Evolutionary conservation across 2,329 filamentous ascomycete genomes (phyloP).

Genomic region (Diaporthe citriasiana): DNA sequence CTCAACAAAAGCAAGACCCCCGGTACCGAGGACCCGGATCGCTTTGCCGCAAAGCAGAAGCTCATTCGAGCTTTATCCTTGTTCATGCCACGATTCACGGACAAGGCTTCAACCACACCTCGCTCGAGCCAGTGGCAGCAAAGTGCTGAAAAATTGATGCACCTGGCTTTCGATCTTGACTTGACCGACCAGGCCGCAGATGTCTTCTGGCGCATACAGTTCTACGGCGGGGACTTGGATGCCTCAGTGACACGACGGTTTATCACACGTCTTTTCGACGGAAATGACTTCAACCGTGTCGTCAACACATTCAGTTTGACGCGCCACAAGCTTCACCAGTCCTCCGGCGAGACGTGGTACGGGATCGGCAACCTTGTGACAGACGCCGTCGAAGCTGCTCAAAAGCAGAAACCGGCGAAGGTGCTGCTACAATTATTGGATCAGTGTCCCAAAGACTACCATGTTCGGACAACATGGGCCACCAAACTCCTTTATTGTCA

Average conservation of each 20-base stretch:
- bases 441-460: constrained; percentile 44
- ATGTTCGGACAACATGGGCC: constrained; percentile 54
- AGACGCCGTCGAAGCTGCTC: constrained; percentile 49
- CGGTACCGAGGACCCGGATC: not conserved
- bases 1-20: not conserved
- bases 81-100: constrained; percentile 50
- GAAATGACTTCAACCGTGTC: constrained; percentile 50
- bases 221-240: constrained; percentile 45
- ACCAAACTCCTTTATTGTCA: constrained; percentile 54
- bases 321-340: constrained; percentile 46
- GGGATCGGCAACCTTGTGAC: constrained; percentile 51
- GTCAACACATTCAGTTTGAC: constrained; percentile 53
- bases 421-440: constrained; percentile 50
- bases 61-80: constrained; percentile 49
- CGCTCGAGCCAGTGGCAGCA: constrained; percentile 35
- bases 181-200: constrained; percentile 44
- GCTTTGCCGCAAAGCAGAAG: constrained; percentile 21
- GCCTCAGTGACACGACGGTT: constrained; percentile 50
- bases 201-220: constrained; percentile 52
- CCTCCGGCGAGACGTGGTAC: constrained; percentile 31
- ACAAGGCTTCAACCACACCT: constrained; percentile 40
- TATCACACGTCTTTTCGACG: constrained; percentile 50
- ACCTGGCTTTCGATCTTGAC: constrained; percentile 47
- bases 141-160: constrained; percentile 38
- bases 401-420: constrained; percentile 47